Percentiles rank a stretch among this genome's conserved stretches.
Conservation (phyloP, 2,329 filamentous ascomycete genomes). For the Alternaria brassicae region DNA sequence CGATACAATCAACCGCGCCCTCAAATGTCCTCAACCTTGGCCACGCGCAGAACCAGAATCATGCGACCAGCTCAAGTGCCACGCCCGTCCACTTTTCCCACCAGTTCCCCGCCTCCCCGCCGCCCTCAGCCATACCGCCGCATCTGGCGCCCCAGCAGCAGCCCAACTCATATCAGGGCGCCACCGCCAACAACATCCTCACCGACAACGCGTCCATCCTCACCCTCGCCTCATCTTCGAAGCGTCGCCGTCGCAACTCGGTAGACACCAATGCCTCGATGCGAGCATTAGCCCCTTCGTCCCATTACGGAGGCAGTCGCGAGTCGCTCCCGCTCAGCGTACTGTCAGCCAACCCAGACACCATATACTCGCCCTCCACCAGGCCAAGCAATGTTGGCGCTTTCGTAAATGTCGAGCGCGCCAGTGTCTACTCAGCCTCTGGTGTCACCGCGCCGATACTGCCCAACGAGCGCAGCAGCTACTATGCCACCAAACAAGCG, state of each 20-base stretch:
- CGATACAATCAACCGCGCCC: constrained; percentile 77
- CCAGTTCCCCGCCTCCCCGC: constrained; percentile 61
- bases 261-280: constrained; percentile 88
- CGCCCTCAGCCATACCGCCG: constrained; percentile 74
- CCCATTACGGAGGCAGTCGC: constrained; percentile 80
- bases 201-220: constrained; percentile 87
- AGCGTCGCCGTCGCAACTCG: constrained; percentile 76
- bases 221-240: constrained; percentile 82
- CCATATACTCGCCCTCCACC: constrained; percentile 61
- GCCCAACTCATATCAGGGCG: constrained; percentile 76
- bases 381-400: constrained; percentile 60
- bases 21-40: constrained; percentile 56
- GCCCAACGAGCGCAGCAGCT: constrained; percentile 81
- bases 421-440: constrained; percentile 80
- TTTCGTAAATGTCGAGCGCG: constrained; percentile 69
- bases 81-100: constrained; percentile 63
- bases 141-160: constrained; percentile 67
- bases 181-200: constrained; percentile 80
- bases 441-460: constrained; percentile 67
- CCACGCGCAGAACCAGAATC: constrained; percentile 40
- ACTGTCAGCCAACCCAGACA: constrained; percentile 69
- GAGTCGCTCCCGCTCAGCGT: constrained; percentile 82
- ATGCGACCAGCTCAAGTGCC: constrained; percentile 44
- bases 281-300: constrained; percentile 81
- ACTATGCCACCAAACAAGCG: constrained; percentile 67